Evolutionary conservation across 2,329 filamentous ascomycete species (phyloP).

Genomic region (Seiridium cupressi): DNA sequence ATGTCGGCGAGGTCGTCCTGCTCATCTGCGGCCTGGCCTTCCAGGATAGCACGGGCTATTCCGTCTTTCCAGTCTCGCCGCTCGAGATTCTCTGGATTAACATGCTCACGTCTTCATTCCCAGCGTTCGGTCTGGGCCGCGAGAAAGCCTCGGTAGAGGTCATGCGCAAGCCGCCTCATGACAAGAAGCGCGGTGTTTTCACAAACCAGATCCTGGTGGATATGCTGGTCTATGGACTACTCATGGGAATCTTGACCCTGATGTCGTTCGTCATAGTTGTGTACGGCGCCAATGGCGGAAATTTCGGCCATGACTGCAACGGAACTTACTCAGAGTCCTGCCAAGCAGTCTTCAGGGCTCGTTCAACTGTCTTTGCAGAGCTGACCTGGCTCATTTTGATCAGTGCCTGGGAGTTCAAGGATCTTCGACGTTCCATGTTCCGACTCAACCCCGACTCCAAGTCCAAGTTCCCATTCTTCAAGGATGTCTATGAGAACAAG

Average conservation of each 20-base stretch:
- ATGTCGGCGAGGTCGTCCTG: constrained; percentile 68
- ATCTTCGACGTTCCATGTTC: constrained; percentile 69
- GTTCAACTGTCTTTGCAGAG: constrained; percentile 68
- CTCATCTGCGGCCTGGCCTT: constrained; percentile 69
- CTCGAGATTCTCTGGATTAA: constrained; percentile 78
- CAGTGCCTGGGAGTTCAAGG: constrained; percentile 72
- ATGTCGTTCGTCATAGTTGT: constrained; percentile 54
- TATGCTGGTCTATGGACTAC: constrained; percentile 64
- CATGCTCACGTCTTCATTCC: constrained; percentile 69
- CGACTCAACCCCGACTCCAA: constrained; percentile 57
- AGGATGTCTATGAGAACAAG: constrained; percentile 66
- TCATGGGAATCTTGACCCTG: constrained; percentile 62
- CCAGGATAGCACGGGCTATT: constrained; percentile 56
- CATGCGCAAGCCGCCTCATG: constrained; percentile 63
- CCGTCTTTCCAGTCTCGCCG: constrained; percentile 70
- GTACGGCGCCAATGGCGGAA: constrained; percentile 35
- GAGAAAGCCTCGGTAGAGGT: constrained; percentile 69
- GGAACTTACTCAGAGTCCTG: constrained; percentile 48
- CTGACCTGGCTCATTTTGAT: constrained; percentile 67
- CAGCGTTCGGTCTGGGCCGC: constrained; percentile 70
- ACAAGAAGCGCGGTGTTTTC: constrained; percentile 59
- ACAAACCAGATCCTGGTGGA: constrained; percentile 63
- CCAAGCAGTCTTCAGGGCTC: constrained; percentile 59
- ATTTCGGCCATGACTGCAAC: constrained; percentile 59
- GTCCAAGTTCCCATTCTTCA: constrained; percentile 49